Base-by-base conservation (phyloP, 352 stramenopile genomes). In the Phytopythium helicoides region DNA sequence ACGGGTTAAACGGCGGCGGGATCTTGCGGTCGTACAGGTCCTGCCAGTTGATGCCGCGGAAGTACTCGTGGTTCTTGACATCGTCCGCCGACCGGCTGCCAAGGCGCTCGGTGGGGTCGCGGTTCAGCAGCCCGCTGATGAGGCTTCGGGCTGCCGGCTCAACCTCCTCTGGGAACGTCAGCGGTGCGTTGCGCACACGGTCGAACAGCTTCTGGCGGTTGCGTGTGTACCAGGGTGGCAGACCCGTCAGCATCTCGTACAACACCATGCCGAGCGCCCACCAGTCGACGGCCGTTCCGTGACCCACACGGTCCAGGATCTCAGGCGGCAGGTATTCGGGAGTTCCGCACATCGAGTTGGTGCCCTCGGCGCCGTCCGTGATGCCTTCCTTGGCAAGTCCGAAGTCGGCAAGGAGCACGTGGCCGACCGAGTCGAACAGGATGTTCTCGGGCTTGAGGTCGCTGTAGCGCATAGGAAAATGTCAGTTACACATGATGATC, bases 211-310 rank as follows among this genome's bases (percentile, higher is more conserved):
- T 96, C 64, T 96, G 84, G 41, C 88, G 82, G 73, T 97, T 94
- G 64, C 88, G 87, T 52, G 87, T 97, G 81, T 97, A 97, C 89
- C 89, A 97, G 15, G 86, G 89, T 14, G 88, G 88, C 36, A 97
- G 68, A 0, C 89, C 89, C 58, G 85, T 98, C 28, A 98, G 76
- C 90, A 98, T 97, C 58, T 97, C 90, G 72, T 97, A 98, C 14
- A 98, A 69, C 52, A 98, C 80, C 79, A 92, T 92, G 36, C 84
- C 91, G 21, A 97, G 80, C 14, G 86, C 86, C 91, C 91, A 97
- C 88, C 90, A 97, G 66, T 97, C 91, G 12, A 96, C 89, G 16
- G 86, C 84, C 7, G 85, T 96, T 56, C 91, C 91, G 66, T 97
- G 86, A 36, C 86, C 88, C 36, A 91, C 76, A 42, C 86, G 81